Conservation (phyloP, 345 rosid species). For the Eucalyptus erythrocorys region DNA sequence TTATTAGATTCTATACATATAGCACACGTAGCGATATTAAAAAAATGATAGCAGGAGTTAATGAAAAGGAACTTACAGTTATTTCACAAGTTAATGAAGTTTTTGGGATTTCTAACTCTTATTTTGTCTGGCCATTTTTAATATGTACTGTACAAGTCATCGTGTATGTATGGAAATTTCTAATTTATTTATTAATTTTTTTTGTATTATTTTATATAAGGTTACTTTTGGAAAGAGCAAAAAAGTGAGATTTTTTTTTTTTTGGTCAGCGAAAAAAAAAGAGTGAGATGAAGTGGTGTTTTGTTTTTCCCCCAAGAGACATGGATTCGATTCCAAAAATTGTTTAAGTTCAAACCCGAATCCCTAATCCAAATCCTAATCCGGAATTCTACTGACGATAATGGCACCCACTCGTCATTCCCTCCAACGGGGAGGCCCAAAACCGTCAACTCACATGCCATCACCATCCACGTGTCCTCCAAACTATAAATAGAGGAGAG, state of each 20-base stretch:
- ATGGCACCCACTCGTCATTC: not conserved
- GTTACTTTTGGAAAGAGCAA: not conserved
- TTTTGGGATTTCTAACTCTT: no score
- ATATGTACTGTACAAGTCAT: no score
- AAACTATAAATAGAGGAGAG: not conserved
- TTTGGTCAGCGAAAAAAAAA: no score
- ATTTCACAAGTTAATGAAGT: not conserved
- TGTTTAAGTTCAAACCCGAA: not conserved
- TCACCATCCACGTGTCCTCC: not conserved
- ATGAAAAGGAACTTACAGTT: rapidly evolving
- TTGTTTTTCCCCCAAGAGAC: not conserved
- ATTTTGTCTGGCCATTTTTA: no score
- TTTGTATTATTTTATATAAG: not conserved
- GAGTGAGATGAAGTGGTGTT: not conserved
- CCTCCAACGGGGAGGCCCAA: not conserved
- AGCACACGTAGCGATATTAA: rapidly evolving
- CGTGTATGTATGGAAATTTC: not conserved
- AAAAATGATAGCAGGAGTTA: no score
- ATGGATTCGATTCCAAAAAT: not conserved
- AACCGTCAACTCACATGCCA: not conserved
- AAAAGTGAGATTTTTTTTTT: not conserved
- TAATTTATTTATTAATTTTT: not conserved
- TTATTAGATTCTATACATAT: no score
- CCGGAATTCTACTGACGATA: not conserved
- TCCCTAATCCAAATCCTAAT: not conserved